Base-by-base conservation (phyloP, 306 rosid genomes). In the Quercus dentata region DNA sequence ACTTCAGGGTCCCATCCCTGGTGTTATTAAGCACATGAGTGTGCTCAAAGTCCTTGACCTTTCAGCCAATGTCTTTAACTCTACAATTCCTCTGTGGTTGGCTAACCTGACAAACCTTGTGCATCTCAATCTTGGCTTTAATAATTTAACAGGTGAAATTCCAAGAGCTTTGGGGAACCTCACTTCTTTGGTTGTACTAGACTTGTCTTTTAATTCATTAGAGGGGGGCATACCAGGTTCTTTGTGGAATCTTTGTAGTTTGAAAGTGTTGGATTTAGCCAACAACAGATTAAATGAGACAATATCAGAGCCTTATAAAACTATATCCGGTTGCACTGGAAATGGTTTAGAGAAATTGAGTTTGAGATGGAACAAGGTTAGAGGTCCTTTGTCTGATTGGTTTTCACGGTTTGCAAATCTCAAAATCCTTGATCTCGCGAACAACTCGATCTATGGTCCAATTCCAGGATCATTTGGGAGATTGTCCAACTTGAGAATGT, bases 401-500 rank as follows among this genome's bases (percentile, higher is more conserved):
- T 35, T 74, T 28, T 78, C 79, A 17, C 49, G 63, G 21, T 52
- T 74, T 21, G 18, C 20, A 12, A 67, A 35, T 15, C 73, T 74
- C 10, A 56, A 51, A 46, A 0, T 27, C 6, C 79, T 74, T 33
- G 75, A 31, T 65, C 46, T 80, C 1, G 5, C n/a, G 1, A 31
- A 41, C 15, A 80, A 74, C 33, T 67, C 67, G 0, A 56, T 80
- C 55, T 25, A 52, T 12, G 83, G 83, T 17, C n/a, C 21, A 1
- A 80, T 73, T 74, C 83, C 83, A 19, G 67, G 35, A 49, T 44
- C 69, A n/a, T 62, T 74, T 41, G 83, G 83, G 20, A 56, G 19
- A 18, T 65, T 55, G n/a, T 65, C 61, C n/a, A 74, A 58, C 3
- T 59, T 79, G 68, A 19, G 18, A 28, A 44, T 46, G 0, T 15